Conservation (phyloP, 2,329 filamentous ascomycete genomes). For the Epichloe aotearoae region DNA sequence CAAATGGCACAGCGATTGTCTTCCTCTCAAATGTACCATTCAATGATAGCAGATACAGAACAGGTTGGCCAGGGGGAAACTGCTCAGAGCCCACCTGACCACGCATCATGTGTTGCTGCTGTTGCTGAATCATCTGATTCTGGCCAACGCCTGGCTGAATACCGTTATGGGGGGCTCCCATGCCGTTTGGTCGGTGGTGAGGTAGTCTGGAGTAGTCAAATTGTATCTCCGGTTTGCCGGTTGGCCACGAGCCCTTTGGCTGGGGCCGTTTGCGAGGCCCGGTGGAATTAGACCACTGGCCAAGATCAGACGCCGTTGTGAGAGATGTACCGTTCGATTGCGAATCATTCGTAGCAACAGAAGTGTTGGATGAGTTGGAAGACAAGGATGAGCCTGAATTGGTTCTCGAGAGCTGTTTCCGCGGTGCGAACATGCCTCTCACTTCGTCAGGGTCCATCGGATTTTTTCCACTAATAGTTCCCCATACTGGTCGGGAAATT, state of each 20-base stretch:
- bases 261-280: constrained; percentile 38
- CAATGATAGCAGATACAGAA: constrained; percentile 76
- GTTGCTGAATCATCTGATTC: constrained; percentile 30
- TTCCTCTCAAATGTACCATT: constrained; percentile 97
- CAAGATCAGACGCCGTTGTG: constrained; percentile 32
- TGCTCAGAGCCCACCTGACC: constrained; percentile 45
- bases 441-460: constrained; percentile 75
- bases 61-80: constrained; percentile 49
- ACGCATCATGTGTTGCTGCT: constrained; percentile 35
- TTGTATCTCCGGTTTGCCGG: constrained; percentile 32
- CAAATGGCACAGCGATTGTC: constrained; percentile 84
- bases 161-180: constrained; percentile 19
- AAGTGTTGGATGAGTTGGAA: constrained; percentile 47
- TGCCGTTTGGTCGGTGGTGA: constrained; percentile 30
- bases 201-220: constrained; percentile 34
- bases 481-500: constrained; percentile 53
- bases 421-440: constrained; percentile 77
- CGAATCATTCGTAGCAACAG: constrained; percentile 46
- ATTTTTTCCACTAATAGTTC: constrained; percentile 42
- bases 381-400: constrained; percentile 87
- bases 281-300: constrained; percentile 35
- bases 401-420: constrained; percentile 73
- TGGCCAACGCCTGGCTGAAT: constrained; percentile 19
- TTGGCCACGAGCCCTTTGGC: constrained; percentile 36
- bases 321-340: constrained; percentile 48